Percentiles rank a stretch among this genome's conserved stretches.
phyloP scores from a whole-genome alignment of 2,329 filamentous ascomycete genomes.

The Septoria linicola region DNA sequence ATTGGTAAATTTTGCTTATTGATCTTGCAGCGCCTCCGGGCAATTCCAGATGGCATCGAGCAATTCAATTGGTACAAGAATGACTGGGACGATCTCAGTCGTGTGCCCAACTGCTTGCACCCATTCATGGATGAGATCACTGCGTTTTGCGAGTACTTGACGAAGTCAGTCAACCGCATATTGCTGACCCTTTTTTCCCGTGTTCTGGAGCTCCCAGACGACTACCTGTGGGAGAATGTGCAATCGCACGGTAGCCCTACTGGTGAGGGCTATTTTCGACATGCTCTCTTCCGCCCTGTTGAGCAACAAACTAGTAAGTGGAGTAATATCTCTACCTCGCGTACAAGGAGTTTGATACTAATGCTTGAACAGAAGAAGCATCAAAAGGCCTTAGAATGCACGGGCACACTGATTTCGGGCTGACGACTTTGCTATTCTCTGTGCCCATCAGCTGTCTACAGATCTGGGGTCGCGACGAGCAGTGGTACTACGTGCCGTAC shows the following conservation, averaged over 20 bases:
- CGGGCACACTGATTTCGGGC: conserved; percentile 44
- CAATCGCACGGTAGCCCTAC: conserved; percentile 46
- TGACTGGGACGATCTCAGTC: conserved; percentile 48
- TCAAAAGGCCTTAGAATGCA: conserved; percentile 36
- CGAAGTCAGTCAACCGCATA: conserved; percentile 49
- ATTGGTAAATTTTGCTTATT: background rate
- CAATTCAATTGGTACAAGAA: conserved; percentile 56
- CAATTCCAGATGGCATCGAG: conserved; percentile 51
- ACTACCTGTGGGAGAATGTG: conserved; percentile 46
- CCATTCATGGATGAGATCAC: conserved; percentile 54
- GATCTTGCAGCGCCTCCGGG: conserved; percentile 38
- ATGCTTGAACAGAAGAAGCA: conserved; percentile 6
- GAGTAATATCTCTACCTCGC: too few relatives aligned
- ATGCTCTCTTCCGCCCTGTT: conserved; percentile 33
- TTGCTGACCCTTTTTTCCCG: conserved; percentile 42
- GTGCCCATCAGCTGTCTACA: conserved; percentile 42
- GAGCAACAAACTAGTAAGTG: conserved; percentile 12
- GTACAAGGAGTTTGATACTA: too few relatives aligned
- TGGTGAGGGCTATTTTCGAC: conserved; percentile 49
- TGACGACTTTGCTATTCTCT: conserved; percentile 44
- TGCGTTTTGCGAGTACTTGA: conserved; percentile 50
- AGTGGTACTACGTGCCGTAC: conserved; percentile 42
- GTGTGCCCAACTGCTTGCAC: conserved; percentile 48
- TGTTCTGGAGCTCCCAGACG: conserved; percentile 47
- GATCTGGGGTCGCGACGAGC: conserved; percentile 36